Percentiles rank a stretch among this genome's conserved stretches.
These are phyloP conservation scores for Sabuloglossum arenarium DNA, from an alignment of 495 filamentous ascomycete species.

Conservation along the genomic window DNA sequence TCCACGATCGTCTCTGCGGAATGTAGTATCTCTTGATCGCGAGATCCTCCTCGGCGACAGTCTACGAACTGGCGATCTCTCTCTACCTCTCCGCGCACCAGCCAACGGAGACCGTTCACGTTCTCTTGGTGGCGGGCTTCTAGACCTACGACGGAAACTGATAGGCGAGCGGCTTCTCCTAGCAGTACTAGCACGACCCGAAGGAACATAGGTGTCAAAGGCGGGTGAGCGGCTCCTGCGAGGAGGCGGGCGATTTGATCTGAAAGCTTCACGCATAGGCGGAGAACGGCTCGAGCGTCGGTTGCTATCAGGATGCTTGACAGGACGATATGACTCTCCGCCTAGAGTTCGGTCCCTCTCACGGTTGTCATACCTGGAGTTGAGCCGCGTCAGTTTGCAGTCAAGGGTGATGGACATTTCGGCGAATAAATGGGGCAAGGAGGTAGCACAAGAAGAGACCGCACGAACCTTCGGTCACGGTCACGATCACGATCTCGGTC, in stretches of 20 bases:
- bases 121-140: slow-evolving; percentile 14
- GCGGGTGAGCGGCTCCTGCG: not conserved
- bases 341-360: not conserved
- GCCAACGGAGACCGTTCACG: slow-evolving; percentile 9
- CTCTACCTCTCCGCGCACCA: slow-evolving; percentile 11
- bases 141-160: slow-evolving; percentile 15
- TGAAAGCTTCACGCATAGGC: not conserved
- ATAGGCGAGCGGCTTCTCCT: slow-evolving; percentile 16
- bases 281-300: slow-evolving; percentile 10
- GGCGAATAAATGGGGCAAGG: not conserved
- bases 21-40: not conserved
- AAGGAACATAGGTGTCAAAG: slow-evolving; percentile 20
- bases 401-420: not conserved
- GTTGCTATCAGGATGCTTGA: not conserved
- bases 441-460: slow-evolving; percentile 4
- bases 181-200: slow-evolving; percentile 9
- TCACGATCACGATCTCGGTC: slow-evolving; percentile 7
- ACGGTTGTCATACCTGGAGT: slow-evolving; percentile 6
- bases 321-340: slow-evolving; percentile 19
- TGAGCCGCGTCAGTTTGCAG: not conserved
- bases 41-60: slow-evolving; percentile 15
- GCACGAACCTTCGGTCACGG: slow-evolving; percentile 12
- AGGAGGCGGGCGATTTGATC: slow-evolving; percentile 3
- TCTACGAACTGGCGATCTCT: slow-evolving; percentile 18
- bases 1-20: slow-evolving; percentile 10